Percentiles rank a stretch among this genome's conserved stretches.
Conservation (phyloP, 2,329 filamentous ascomycete species). For the Hymenoscyphus scutula region DNA sequence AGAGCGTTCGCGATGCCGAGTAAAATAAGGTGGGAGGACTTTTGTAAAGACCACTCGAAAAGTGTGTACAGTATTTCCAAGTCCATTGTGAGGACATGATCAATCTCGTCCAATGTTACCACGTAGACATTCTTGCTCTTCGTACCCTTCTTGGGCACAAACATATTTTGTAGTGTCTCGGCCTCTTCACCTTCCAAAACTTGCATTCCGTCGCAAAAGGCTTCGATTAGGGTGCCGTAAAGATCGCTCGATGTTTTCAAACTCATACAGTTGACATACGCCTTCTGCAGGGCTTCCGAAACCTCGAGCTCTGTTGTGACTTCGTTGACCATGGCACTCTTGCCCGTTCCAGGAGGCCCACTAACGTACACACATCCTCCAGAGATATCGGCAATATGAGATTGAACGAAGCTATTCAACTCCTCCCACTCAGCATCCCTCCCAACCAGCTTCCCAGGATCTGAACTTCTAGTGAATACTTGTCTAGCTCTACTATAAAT, state of each 20-base stretch:
- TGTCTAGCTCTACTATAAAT: slow-evolving; percentile 87
- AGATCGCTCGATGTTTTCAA: slow-evolving; percentile 85
- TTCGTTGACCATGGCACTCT: slow-evolving; percentile 88
- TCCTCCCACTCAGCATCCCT: slow-evolving; percentile 55
- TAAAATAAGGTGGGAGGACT: slow-evolving; percentile 74
- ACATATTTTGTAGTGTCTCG: slow-evolving; percentile 65
- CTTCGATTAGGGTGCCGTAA: slow-evolving; percentile 73
- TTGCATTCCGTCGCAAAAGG: slow-evolving; percentile 59
- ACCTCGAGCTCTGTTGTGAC: slow-evolving; percentile 61
- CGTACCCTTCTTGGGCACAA: slow-evolving; percentile 60
- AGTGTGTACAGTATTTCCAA: slow-evolving; percentile 85
- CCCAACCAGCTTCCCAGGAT: slow-evolving; percentile 35
- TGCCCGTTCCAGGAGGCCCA: slow-evolving; percentile 92
- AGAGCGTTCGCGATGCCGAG: slow-evolving; percentile 95
- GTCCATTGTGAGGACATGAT: slow-evolving; percentile 86
- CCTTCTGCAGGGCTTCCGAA: slow-evolving; percentile 56
- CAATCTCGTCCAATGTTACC: slow-evolving; percentile 92
- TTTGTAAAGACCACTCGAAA: slow-evolving; percentile 94
- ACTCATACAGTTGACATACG: slow-evolving; percentile 96
- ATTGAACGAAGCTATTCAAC: slow-evolving; percentile 66
- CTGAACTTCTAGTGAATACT: slow-evolving; percentile 67
- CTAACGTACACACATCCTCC: slow-evolving; percentile 92
- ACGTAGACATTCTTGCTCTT: slow-evolving; percentile 62
- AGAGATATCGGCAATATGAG: slow-evolving; percentile 56
- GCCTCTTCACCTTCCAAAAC: slow-evolving; percentile 65